phyloP scores from a whole-genome alignment of 2,329 filamentous ascomycete genomes.

The Trichoderma lentiforme region DNA sequence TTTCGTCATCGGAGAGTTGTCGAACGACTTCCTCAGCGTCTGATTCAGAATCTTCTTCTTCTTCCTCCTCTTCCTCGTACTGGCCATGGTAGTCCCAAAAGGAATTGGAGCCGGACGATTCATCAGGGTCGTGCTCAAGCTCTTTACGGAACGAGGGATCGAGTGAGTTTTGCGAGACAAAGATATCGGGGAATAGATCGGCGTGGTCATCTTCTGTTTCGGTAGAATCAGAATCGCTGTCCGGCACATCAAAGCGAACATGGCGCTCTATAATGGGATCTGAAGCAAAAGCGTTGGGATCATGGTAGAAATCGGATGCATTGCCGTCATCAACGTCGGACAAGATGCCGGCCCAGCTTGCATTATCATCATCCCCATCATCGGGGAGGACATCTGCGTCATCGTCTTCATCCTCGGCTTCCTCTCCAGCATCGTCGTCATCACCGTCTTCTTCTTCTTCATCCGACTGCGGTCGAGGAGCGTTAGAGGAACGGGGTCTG shows the following conservation, averaged over 20 bases:
- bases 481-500: slow-evolving; percentile 37
- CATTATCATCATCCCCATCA: slow-evolving; percentile 41
- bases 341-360: slow-evolving; percentile 56
- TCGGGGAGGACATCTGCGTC: slow-evolving; percentile 35
- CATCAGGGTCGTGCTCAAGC: slow-evolving; percentile 65
- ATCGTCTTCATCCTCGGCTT: slow-evolving; percentile 38
- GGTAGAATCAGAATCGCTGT: slow-evolving; percentile 64
- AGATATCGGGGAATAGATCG: slow-evolving; percentile 73
- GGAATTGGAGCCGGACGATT: slow-evolving; percentile 55
- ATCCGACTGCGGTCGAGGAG: slow-evolving; percentile 50
- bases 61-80: slow-evolving; percentile 30
- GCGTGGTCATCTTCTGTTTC: slow-evolving; percentile 60
- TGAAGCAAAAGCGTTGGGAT: slow-evolving; percentile 41
- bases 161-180: slow-evolving; percentile 69
- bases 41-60: slow-evolving; percentile 41
- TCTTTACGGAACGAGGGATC: slow-evolving; percentile 70
- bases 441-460: slow-evolving; percentile 34
- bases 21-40: slow-evolving; percentile 41
- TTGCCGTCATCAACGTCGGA: slow-evolving; percentile 45
- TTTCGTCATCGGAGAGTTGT: slow-evolving; percentile 40
- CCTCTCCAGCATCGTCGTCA: slow-evolving; percentile 34
- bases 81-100: slow-evolving; percentile 62
- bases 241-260: slow-evolving; percentile 70
- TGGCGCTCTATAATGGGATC: slow-evolving; percentile 52
- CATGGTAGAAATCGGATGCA: slow-evolving; percentile 41